Percentiles rank a stretch among this genome's conserved stretches.
phyloP scores from a whole-genome alignment of 1,284 basidiomycete genomes.

The Puccinia novopanici region DNA sequence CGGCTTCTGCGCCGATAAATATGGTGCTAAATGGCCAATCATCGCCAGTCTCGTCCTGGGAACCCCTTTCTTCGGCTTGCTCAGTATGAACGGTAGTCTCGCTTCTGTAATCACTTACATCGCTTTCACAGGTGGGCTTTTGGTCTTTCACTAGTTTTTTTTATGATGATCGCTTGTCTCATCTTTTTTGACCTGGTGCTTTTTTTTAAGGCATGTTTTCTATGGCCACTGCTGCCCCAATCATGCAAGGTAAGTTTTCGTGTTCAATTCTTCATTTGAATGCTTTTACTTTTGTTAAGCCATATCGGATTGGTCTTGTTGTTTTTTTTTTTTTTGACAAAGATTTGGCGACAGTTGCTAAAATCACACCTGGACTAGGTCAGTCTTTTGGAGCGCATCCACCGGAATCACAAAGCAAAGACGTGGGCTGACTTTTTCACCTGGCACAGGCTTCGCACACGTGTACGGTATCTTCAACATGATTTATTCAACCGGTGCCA shows the following conservation, averaged over 20 bases:
- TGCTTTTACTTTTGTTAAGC: no score
- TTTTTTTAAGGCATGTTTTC: slow-evolving; percentile 27
- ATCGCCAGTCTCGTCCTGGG: neutral
- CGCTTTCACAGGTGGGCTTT: neutral
- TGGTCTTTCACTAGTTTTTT: no score
- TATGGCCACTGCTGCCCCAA: slow-evolving; percentile 18
- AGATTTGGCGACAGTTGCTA: slow-evolving; percentile 38
- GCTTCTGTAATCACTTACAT: slow-evolving; percentile 15
- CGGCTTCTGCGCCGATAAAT: slow-evolving; percentile 18
- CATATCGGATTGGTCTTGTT: no score
- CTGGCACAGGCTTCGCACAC: slow-evolving; percentile 40
- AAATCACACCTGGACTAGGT: slow-evolving; percentile 33
- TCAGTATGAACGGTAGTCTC: slow-evolving; percentile 9
- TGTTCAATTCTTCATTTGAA: neutral
- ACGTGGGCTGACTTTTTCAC: neutral
- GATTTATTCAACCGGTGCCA: slow-evolving; percentile 22
- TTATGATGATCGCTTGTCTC: no score
- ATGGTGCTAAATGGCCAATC: slow-evolving; percentile 21
- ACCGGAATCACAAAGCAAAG: no score
- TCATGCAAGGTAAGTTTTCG: slow-evolving; percentile 35
- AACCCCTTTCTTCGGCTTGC: slow-evolving; percentile 21
- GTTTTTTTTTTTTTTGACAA: no score
- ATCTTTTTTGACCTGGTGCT: no score
- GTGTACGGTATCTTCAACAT: slow-evolving; percentile 46
- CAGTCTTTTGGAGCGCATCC: neutral